phyloP scores from a whole-genome alignment of 75 land plant species.

The Pinus tabuliformis region DNA sequence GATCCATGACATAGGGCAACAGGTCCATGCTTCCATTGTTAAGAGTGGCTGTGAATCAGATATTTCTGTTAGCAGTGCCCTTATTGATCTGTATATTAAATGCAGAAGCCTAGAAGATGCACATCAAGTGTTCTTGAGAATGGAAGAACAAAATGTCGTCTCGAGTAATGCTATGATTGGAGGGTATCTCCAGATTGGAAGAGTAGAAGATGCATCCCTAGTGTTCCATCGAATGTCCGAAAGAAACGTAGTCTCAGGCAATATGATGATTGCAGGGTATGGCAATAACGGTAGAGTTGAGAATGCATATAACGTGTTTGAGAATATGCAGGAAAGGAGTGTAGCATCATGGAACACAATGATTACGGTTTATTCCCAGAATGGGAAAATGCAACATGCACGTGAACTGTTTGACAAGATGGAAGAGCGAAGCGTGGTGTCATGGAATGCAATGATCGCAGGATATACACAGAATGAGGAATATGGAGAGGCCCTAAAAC shows the following conservation, averaged over 20 bases:
- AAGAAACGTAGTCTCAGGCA: constrained; percentile 44
- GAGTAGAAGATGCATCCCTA: not conserved
- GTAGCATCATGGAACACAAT: constrained; percentile 12
- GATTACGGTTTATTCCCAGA: not conserved
- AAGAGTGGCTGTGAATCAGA: constrained; percentile 27
- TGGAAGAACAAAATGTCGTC: no score
- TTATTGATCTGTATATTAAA: constrained; percentile 59
- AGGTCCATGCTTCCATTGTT: not conserved
- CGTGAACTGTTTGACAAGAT: no score
- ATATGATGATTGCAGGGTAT: constrained; percentile 35
- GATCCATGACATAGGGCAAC: no score
- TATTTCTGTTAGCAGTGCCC: constrained; percentile 34
- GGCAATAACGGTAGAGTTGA: constrained; percentile 20
- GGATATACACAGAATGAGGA: constrained; percentile 20
- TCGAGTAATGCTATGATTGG: no score
- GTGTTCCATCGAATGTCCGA: not conserved
- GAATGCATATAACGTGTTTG: constrained; percentile 20
- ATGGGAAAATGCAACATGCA: no score
- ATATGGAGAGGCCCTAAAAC: no score
- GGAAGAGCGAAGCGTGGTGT: not conserved
- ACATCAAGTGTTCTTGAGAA: no score
- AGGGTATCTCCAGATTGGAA: not conserved
- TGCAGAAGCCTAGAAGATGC: not conserved
- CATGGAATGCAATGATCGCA: constrained; percentile 61
- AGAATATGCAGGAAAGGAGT: constrained; percentile 37